Evolutionary conservation across 352 stramenopile species (phyloP).

Genomic region (Globisporangium uncinulatum): DNA sequence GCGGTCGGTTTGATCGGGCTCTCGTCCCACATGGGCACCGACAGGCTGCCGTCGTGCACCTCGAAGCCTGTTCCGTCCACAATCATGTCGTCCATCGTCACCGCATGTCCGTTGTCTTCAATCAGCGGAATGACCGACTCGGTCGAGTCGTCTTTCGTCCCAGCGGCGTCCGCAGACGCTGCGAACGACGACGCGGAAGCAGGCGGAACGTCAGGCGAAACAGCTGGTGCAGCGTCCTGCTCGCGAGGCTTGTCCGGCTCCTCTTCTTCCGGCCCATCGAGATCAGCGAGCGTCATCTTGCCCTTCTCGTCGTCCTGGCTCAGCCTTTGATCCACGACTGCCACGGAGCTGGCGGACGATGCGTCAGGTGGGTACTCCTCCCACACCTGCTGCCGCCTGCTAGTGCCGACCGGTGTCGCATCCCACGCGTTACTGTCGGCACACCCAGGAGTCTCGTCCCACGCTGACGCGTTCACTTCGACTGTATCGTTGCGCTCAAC

Average conservation of each 20-base stretch:
- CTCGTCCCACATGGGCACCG: slow-evolving; percentile 1
- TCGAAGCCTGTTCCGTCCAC: background rate
- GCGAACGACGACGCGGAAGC: background rate
- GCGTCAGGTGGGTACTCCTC: background rate
- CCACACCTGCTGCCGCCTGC: slow-evolving; percentile 4
- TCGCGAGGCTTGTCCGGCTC: background rate
- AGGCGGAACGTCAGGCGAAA: background rate
- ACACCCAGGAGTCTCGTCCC: slow-evolving; percentile 9
- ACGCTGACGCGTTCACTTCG: background rate
- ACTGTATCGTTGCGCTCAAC: too few relatives aligned
- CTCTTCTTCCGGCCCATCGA: background rate
- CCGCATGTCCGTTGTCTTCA: background rate
- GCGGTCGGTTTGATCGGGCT: background rate
- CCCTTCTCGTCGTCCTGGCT: background rate
- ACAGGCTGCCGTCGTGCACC: background rate
- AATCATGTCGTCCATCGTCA: slow-evolving; percentile 4
- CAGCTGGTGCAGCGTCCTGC: background rate
- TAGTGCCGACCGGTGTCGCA: slow-evolving; percentile 6
- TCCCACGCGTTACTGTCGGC: slow-evolving; percentile 1
- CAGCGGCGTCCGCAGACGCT: background rate
- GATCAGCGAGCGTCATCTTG: slow-evolving; percentile 3
- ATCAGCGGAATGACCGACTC: background rate
- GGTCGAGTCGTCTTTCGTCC: background rate
- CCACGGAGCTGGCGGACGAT: background rate
- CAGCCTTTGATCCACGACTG: background rate